phyloP scores from a whole-genome alignment of 1,284 basidiomycete genomes.

The Flammula alnicola region DNA sequence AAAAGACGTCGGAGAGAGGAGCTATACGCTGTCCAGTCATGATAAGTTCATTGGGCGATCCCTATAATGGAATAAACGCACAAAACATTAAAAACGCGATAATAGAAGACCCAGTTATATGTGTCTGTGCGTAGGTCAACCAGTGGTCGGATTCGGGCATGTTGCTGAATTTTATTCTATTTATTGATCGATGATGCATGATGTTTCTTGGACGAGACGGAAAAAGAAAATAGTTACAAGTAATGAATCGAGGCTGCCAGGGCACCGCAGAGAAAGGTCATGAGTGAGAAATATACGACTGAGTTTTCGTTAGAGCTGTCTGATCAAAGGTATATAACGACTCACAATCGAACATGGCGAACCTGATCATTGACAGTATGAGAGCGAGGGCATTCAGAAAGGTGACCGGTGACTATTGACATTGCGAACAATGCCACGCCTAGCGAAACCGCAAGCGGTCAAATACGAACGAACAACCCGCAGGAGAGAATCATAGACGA shows the following conservation, averaged over 20 bases:
- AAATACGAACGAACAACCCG: neutral
- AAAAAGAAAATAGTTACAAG: constrained; percentile 1
- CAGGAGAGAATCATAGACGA: neutral
- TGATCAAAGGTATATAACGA: neutral
- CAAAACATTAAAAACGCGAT: constrained; percentile 15
- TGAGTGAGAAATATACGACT: constrained; percentile 9
- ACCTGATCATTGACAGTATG: constrained; percentile 7
- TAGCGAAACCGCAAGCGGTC: too few relatives aligned
- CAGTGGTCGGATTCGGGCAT: constrained; percentile 13
- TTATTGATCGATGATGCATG: neutral
- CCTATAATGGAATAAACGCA: neutral
- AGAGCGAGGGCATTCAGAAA: constrained; percentile 8
- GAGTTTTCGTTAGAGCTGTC: neutral
- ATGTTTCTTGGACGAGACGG: neutral
- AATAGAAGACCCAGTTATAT: constrained; percentile 10
- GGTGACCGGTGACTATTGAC: constrained; percentile 2
- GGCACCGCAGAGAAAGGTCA: constrained; percentile 9
- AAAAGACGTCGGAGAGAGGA: constrained; percentile 6
- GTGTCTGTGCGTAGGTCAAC: constrained; percentile 13
- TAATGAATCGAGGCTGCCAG: constrained; percentile 6
- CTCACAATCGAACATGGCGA: constrained; percentile 11
- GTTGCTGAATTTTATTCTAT: constrained; percentile 11
- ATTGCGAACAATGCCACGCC: constrained; percentile 11
- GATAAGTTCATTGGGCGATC: neutral
- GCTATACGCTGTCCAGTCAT: neutral